Base-by-base conservation (phyloP, 192 early-diverging fungal genomes). In the Coemansia sp. region DNA sequence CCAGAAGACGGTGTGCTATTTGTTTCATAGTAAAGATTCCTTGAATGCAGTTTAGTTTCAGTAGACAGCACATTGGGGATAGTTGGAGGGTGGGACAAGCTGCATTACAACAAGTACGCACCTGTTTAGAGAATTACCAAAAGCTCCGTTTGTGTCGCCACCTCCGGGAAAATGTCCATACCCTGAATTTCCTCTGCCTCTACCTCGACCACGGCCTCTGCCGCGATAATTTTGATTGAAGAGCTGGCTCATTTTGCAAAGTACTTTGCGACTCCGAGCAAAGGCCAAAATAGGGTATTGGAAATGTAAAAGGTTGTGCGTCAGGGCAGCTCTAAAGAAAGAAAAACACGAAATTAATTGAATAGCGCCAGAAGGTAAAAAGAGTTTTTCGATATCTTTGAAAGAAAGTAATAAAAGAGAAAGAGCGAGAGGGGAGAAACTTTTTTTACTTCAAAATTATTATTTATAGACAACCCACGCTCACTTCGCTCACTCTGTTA, bases 131-230 rank as follows among this genome's bases (percentile, higher is more conserved):
- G 30, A 35, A 20, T 34, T 38, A 2, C 35, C 34, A 16, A 59
- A 59, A 35, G 57, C 30, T 26, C 57, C 57, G n/a, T 59, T 53
- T 26, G 36, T 9, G 10, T 14, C 35, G 6, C 18, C 10, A 3
- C 35, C 57, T 6, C 34, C 18, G 20, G 57, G 6, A 38, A 59
- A 59, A 18, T 36, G n/a, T 4, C 57, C 35, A 8, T 59, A 33
- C 15, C 35, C 35, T 20, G 33, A n/a, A 26, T 56, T 67, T 33
- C 71, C 61, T n/a, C 63, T 68, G 53, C 68, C 69, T 11, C 60
- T n/a, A 1, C 72, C 71, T 6, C 69, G 66, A 4, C 78, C 73
- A 30, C 79, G 78, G 10, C 75, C 74, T 36, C 79, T 60, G 16
- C 65, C 69, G 7, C 77, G 55, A 10, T 66, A 45, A 23, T 60